Conservation (phyloP, 2,329 filamentous ascomycete species). For the Colletotrichum musicola region DNA sequence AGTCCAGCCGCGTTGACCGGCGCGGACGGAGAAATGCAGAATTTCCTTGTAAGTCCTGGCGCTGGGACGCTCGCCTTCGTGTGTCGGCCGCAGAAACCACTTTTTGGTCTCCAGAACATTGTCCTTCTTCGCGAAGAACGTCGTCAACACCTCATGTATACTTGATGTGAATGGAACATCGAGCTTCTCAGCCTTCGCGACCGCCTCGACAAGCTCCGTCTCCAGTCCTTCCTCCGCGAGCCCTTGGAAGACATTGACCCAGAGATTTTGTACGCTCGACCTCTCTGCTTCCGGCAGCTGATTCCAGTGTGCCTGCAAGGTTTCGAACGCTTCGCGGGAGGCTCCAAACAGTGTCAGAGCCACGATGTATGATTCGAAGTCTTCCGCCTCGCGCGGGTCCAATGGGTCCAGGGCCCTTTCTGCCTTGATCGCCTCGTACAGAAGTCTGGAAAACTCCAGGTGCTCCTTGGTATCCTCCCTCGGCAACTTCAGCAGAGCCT, state of each 20-base stretch:
- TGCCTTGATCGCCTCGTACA: conserved; percentile 53
- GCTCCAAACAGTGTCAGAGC: conserved; percentile 67
- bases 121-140: conserved; percentile 71
- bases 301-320: conserved; percentile 47
- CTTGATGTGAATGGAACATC: conserved; percentile 58
- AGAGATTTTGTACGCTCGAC: conserved; percentile 51
- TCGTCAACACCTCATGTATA: conserved; percentile 68
- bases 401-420: conserved; percentile 35
- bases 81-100: conserved; percentile 74
- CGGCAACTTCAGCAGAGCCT: conserved; percentile 57
- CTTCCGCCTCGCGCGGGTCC: conserved; percentile 40
- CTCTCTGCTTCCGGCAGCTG: conserved; percentile 21
- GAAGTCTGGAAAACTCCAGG: conserved; percentile 58
- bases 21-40: conserved; percentile 72
- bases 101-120: conserved; percentile 71
- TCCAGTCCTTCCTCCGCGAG: conserved; percentile 72
- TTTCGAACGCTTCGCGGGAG: conserved; percentile 62
- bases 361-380: conserved; percentile 60
- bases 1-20: conserved; percentile 72
- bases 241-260: conserved; percentile 69
- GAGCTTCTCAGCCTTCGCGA: conserved; percentile 63
- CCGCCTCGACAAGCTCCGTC: conserved; percentile 67
- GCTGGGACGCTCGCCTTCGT: conserved; percentile 54
- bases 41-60: conserved; percentile 64
- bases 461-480: conserved; percentile 60